Percentiles rank a stretch among this genome's conserved stretches.
phyloP scores from a whole-genome alignment of 169 alveolate genomes.

The Plasmodium gallinaceum region DNA sequence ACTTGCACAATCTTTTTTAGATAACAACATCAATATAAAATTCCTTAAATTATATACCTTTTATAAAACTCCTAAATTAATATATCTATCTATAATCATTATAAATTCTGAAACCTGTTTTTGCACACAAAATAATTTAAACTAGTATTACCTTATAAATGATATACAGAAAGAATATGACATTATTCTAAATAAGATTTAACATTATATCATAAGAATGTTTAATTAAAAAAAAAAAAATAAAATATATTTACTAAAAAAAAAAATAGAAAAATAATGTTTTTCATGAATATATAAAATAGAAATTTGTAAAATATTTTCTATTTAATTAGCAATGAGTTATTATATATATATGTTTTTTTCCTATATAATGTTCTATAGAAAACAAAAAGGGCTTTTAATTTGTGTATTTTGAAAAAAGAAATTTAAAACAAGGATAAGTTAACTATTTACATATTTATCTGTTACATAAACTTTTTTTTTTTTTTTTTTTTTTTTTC shows the following conservation, averaged over 20 bases:
- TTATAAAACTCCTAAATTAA: slow-evolving; percentile 4
- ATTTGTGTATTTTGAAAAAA: neutral
- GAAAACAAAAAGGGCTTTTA: neutral
- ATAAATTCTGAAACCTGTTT: too few species aligned
- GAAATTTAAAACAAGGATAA: neutral
- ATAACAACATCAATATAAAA: neutral
- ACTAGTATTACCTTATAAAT: too few species aligned
- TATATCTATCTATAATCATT: neutral
- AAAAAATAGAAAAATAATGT: too few species aligned
- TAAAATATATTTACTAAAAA: neutral
- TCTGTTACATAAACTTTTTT: too few species aligned
- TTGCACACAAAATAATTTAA: too few species aligned
- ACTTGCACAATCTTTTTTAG: slow-evolving; percentile 32
- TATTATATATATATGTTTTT: neutral
- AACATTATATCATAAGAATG: neutral
- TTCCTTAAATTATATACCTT: slow-evolving; percentile 1
- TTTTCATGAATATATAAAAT: too few species aligned
- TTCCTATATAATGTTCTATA: neutral
- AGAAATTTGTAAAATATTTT: too few species aligned
- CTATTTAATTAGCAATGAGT: neutral
- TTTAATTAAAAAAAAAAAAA: neutral
- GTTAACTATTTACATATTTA: too few species aligned
- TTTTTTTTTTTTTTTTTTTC: neutral
- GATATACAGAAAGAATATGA: too few species aligned
- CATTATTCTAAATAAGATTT: too few species aligned